Conservation (phyloP, 2,329 filamentous ascomycete genomes). For the Madurella fahalii region DNA sequence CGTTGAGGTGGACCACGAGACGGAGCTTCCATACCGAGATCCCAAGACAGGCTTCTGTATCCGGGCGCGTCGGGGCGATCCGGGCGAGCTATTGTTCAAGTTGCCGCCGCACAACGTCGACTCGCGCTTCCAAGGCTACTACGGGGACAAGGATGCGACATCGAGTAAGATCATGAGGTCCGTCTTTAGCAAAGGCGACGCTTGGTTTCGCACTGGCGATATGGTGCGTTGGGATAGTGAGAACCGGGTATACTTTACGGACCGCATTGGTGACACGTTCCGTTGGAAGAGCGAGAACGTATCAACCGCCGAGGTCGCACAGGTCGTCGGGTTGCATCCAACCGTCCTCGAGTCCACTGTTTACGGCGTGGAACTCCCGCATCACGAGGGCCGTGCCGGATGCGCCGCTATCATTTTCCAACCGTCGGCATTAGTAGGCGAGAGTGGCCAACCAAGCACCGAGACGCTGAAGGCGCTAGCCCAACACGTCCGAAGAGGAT, state of each 20-base stretch:
- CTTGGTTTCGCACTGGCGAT: conserved; percentile 82
- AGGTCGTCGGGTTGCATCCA: conserved; percentile 64
- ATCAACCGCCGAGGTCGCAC: conserved; percentile 76
- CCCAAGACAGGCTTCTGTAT: conserved; percentile 66
- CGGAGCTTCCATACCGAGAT: conserved; percentile 64
- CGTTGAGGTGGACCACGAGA: conserved; percentile 67
- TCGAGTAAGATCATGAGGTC: conserved; percentile 68
- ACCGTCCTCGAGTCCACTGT: conserved; percentile 75
- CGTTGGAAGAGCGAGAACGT: conserved; percentile 83
- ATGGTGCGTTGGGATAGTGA: conserved; percentile 67
- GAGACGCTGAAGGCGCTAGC: conserved; percentile 57
- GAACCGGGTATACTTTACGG: conserved; percentile 73
- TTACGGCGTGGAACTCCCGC: conserved; percentile 74
- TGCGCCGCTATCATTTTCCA: conserved; percentile 68
- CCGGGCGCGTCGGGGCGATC: conserved; percentile 52
- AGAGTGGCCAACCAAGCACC: conserved; percentile 41
- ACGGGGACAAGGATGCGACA: conserved; percentile 66
- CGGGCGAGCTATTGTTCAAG: conserved; percentile 72
- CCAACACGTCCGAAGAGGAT: conserved; percentile 47
- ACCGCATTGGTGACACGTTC: conserved; percentile 75
- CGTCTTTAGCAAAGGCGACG: conserved; percentile 71
- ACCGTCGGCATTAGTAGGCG: conserved; percentile 36
- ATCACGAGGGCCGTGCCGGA: conserved; percentile 79
- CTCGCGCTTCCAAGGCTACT: conserved; percentile 76
- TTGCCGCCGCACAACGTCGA: conserved; percentile 62